Evolutionary conservation across 106 monocot genomes (phyloP).

Genomic region (Phalaenopsis aphrodite): DNA sequence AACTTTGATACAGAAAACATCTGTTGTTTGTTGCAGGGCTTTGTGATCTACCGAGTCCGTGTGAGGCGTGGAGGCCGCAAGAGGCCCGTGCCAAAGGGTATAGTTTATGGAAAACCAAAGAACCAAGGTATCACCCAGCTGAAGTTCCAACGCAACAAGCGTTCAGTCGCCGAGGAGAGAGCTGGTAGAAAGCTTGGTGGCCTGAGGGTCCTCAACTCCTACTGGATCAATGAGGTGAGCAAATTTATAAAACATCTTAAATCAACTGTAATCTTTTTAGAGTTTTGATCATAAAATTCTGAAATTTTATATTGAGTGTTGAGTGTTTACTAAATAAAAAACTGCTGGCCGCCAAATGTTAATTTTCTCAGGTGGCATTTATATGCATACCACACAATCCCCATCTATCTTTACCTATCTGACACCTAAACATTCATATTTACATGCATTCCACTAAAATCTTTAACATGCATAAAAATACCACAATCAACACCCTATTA

Average conservation of each 20-base stretch:
- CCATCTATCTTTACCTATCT: no score
- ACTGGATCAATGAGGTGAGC: slow-evolving; percentile 44
- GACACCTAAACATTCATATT: no score
- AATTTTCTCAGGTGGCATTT: no score
- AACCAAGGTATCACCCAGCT: slow-evolving; percentile 69
- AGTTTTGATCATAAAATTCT: background rate
- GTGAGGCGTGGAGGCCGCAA: slow-evolving; percentile 57
- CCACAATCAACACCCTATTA: no score
- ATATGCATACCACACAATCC: no score
- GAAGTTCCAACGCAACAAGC: slow-evolving; percentile 64
- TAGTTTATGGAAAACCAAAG: slow-evolving; percentile 64
- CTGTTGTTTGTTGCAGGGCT: slow-evolving; percentile 10
- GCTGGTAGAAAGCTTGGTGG: slow-evolving; percentile 60
- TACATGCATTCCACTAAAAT: no score
- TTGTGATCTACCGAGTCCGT: slow-evolving; percentile 36
- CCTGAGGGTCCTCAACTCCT: slow-evolving; percentile 60
- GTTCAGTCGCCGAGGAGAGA: slow-evolving; percentile 71
- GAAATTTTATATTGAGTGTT: background rate
- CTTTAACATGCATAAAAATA: no score
- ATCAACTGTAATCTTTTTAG: background rate
- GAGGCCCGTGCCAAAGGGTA: slow-evolving; percentile 70
- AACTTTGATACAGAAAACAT: no score
- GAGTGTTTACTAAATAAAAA: no score
- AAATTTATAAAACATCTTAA: background rate
- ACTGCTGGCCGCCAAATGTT: no score